Evolutionary conservation across 140 eudicot species (phyloP), one percentile per base, ranked within the genome.

Genomic region (Bidens hawaiensis): DNA sequence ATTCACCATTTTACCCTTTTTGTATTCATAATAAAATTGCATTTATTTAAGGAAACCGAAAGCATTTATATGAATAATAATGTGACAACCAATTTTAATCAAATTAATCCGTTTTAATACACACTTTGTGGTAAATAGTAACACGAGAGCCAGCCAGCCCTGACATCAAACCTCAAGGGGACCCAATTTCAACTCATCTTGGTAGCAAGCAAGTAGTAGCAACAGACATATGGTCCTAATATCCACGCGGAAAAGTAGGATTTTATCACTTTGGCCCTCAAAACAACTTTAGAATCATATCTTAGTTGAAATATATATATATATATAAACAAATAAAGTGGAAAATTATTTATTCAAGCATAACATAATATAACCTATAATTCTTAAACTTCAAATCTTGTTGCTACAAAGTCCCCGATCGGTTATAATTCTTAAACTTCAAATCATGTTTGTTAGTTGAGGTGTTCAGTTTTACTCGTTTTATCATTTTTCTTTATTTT

Each of bases 221-320:
- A 67, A 31, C 27, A 53, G 45, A 66, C 63, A 51, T 63, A 36
- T 66, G 72, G 63, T 53, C 53, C 42, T 67, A 16, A 49, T 13
- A 38, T 54, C 46, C 31, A 41, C 16, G 43, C 11, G 11, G 22
- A 14, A 67, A 67, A 67, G 72, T 62, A 67, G 17, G 4, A 0
- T 49, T 51, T 52, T 12, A 22, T 16, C 30, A 21, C 42, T 59
- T 34, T 18, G 5, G 48, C 19, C 22, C 64, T 18, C 47, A 12
- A 33, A n/a, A 27, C 28, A 59, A 59, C 47, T 33, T 34, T 19
- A 9, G n/a, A 18, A 59, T 59, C 3, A 56, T 15, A 56, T n/a
- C 24, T 56, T 56, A 56, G n/a, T 48, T 48, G 28, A 48, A 9
- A 48, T 19, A 10, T 1, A 18, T 12, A 48, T 1, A 45, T 15